Percentiles rank a stretch among this genome's conserved stretches.
Conservation (phyloP, 1,284 basidiomycete genomes). For the Heterobasidion occidentale region DNA sequence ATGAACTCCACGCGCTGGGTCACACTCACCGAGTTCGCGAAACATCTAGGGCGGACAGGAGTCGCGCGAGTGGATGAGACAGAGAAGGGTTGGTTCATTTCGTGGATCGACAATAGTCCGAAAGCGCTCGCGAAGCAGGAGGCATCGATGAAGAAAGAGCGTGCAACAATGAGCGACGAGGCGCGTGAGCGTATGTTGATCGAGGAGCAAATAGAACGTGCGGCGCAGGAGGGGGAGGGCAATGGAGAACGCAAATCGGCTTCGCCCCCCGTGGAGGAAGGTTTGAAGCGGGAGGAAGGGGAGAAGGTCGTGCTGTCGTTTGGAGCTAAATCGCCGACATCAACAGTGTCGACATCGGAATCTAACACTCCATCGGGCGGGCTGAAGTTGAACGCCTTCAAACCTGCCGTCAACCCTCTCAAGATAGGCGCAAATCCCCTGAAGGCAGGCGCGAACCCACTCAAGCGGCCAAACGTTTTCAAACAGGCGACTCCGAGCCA, state of each 20-base stretch:
- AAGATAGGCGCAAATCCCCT: slow-evolving; percentile 37
- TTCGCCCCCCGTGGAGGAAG: slow-evolving; percentile 41
- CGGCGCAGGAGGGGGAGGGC: slow-evolving; percentile 31
- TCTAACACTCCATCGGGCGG: slow-evolving; percentile 19
- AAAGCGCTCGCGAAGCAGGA: slow-evolving; percentile 90
- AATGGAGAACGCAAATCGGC: slow-evolving; percentile 15
- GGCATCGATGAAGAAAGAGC: slow-evolving; percentile 87
- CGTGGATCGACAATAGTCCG: slow-evolving; percentile 70
- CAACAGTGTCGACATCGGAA: slow-evolving; percentile 17
- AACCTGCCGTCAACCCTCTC: slow-evolving; percentile 41
- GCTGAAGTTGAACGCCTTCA: slow-evolving; percentile 58
- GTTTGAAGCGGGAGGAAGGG: slow-evolving; percentile 68
- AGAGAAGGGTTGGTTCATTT: neutral
- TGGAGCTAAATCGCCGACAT: slow-evolving; percentile 41
- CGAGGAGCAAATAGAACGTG: slow-evolving; percentile 91
- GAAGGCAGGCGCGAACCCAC: slow-evolving; percentile 33
- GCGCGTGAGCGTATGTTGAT: slow-evolving; percentile 88
- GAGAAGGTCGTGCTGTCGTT: slow-evolving; percentile 72
- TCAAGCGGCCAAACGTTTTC: slow-evolving; percentile 66
- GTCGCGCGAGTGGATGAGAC: slow-evolving; percentile 25
- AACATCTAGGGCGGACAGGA: slow-evolving; percentile 85
- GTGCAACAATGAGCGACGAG: slow-evolving; percentile 88
- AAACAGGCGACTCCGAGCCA: slow-evolving; percentile 34
- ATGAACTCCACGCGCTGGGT: slow-evolving; percentile 99
- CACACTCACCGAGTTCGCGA: slow-evolving; percentile 90